Conservation (phyloP, 2,329 filamentous ascomycete genomes). For the Aurifilum marmelostoma region DNA sequence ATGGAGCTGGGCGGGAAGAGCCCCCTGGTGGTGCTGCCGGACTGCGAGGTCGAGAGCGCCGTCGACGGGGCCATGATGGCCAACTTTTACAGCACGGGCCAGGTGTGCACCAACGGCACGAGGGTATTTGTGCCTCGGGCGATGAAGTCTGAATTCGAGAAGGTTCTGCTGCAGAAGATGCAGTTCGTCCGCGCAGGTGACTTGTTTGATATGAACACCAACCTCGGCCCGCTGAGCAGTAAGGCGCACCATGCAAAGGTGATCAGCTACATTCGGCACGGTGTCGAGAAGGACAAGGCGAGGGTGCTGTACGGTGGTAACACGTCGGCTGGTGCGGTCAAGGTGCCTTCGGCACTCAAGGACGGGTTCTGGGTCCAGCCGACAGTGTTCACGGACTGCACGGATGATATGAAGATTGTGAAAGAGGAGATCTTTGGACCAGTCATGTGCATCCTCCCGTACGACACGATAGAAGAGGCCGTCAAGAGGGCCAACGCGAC, state of each 20-base stretch:
- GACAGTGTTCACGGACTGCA: constrained; percentile 86
- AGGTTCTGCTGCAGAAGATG: constrained; percentile 70
- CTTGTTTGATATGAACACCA: constrained; percentile 71
- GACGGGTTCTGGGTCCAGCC: constrained; percentile 84
- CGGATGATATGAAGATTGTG: constrained; percentile 77
- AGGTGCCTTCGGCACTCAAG: constrained; percentile 52
- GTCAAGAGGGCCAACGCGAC: constrained; percentile 76
- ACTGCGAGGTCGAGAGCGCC: constrained; percentile 77
- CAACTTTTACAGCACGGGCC: constrained; percentile 89
- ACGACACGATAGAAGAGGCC: constrained; percentile 70
- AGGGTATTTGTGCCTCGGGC: constrained; percentile 76
- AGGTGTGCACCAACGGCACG: constrained; percentile 93
- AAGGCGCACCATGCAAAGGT: constrained; percentile 78
- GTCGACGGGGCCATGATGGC: constrained; percentile 91
- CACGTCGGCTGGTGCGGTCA: constrained; percentile 52
- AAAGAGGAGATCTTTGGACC: constrained; percentile 88
- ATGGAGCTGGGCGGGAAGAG: constrained; percentile 93
- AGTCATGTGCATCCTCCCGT: constrained; percentile 80
- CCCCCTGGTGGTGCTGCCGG: constrained; percentile 77
- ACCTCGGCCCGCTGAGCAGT: constrained; percentile 84
- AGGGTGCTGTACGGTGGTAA: constrained; percentile 73
- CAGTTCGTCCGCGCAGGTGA: constrained; percentile 70
- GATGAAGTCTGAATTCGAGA: constrained; percentile 71
- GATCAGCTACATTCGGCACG: constrained; percentile 73
- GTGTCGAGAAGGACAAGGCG: constrained; percentile 73